Conservation (phyloP, 441 rosid genomes). For the Adansonia madagascariensis region DNA sequence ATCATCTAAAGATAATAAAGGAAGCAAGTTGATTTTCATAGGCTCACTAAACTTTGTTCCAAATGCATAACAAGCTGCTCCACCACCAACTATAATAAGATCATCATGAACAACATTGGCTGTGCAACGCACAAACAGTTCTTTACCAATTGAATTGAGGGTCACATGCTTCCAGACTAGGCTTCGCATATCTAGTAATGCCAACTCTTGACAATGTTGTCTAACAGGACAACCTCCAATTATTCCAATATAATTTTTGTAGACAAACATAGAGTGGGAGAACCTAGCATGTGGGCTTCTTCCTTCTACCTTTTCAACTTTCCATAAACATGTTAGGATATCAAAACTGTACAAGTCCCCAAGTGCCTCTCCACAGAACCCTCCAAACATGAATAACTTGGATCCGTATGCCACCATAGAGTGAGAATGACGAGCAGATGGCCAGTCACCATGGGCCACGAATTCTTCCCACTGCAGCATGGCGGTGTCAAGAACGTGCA, state of each 20-base stretch:
- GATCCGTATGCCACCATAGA: conserved; percentile 75
- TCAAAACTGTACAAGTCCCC: conserved; percentile 87
- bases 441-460: conserved; percentile 56
- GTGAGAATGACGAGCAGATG: conserved; percentile 89
- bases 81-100: conserved; percentile 86
- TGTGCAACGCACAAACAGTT: conserved; percentile 76
- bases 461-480: conserved; percentile 71
- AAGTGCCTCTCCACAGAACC: conserved; percentile 75
- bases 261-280: conserved; percentile 87
- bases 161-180: conserved; percentile 66
- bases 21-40: conserved; percentile 64
- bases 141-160: conserved; percentile 63
- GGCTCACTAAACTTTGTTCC: conserved; percentile 93
- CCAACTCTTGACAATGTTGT: conserved; percentile 73
- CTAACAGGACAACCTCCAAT: conserved; percentile 93
- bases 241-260: conserved; percentile 64
- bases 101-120: conserved; percentile 69
- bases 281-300: conserved; percentile 82
- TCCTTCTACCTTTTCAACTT: conserved; percentile 67
- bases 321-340: conserved; percentile 60
- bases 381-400: conserved; percentile 75
- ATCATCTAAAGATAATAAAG: conserved; percentile 44
- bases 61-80: conserved; percentile 97
- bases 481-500: conserved; percentile 58
- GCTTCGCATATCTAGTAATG: conserved; percentile 63